Evolutionary conservation across 2,329 filamentous ascomycete species (phyloP), one percentile per base, ranked within the genome.

Genomic region (Aspergillus piperis): DNA sequence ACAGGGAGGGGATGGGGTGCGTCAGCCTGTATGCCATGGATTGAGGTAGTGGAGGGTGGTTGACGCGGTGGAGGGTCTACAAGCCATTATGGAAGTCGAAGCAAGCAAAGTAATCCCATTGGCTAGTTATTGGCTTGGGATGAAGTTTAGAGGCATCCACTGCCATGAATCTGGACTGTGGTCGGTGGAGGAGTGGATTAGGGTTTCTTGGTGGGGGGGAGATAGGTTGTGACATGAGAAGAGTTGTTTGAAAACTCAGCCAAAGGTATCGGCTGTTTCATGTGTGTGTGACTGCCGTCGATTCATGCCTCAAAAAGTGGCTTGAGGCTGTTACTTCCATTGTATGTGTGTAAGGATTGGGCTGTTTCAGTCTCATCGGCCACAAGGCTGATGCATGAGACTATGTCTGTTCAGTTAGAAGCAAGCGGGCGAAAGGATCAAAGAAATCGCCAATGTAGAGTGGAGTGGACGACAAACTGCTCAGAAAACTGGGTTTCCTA

Each of bases 21-120:
- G 52, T 54, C 52, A 54, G 52, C 52, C 21, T 13, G 23, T 2
- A 19, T 54, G 41, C 52, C 52, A 54, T 44, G 39, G 39, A 32
- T 27, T 32, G 52, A 17, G 7, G 3, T 13, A 19, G 39, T 27
- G 39, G 52, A n/a, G 23, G 47, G 8, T 8, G 11, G 47, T 27
- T 17, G 23, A 27, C 30, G 30, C 30, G 47, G 25, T 25, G 47
- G 47, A 10, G 15, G 47, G 27, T 36, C 10, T 27, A 25, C 47
- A 49, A 27, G 47, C 11, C 44, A 48, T 25, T 36, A 11, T 11
- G 21, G 10, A 47, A 47, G 11, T 23, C 23, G 17, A 4, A n/a
- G 19, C 15, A 47, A 32, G 39, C 38, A 54, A 39, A 41, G 51
- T 27, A 47, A 21, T 23, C 52, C 52, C 8, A 54, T 54, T 54